Evolutionary conservation across 177 flowering plant genomes (phyloP).

Genomic region (Vitis hybrid): DNA sequence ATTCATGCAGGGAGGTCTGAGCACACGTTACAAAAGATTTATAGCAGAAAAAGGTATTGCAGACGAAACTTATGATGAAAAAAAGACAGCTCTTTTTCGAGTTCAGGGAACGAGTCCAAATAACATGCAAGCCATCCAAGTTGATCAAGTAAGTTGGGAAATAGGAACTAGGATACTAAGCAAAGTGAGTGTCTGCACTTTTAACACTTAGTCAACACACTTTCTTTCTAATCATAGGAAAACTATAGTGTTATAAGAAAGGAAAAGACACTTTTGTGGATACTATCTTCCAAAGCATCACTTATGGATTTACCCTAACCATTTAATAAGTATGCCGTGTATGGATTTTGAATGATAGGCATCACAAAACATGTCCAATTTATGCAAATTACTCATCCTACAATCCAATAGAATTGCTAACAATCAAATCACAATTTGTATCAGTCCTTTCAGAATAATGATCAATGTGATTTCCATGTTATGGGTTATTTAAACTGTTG

Average conservation of each 20-base stretch:
- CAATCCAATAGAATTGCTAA: background rate
- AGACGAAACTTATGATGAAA: constrained; percentile 50
- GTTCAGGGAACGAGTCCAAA: constrained; percentile 57
- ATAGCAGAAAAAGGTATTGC: constrained; percentile 39
- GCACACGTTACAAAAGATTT: constrained; percentile 42
- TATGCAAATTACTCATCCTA: background rate
- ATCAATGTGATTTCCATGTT: background rate
- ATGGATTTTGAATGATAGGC: background rate
- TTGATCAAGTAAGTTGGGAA: constrained; percentile 52
- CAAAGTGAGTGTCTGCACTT: background rate
- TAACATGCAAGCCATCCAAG: constrained; percentile 79
- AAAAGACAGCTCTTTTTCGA: constrained; percentile 55
- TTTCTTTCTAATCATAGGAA: background rate
- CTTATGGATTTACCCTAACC: background rate
- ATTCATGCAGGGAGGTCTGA: constrained; percentile 54
- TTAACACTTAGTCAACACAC: background rate
- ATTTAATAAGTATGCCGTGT: background rate
- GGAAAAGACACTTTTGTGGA: background rate
- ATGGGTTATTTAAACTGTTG: too few species aligned
- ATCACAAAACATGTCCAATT: background rate
- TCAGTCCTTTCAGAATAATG: background rate
- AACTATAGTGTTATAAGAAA: background rate
- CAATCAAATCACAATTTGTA: background rate
- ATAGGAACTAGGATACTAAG: background rate
- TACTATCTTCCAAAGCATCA: background rate